phyloP scores from a whole-genome alignment of 2,329 filamentous ascomycete genomes.

The Penicillium polonicum region DNA sequence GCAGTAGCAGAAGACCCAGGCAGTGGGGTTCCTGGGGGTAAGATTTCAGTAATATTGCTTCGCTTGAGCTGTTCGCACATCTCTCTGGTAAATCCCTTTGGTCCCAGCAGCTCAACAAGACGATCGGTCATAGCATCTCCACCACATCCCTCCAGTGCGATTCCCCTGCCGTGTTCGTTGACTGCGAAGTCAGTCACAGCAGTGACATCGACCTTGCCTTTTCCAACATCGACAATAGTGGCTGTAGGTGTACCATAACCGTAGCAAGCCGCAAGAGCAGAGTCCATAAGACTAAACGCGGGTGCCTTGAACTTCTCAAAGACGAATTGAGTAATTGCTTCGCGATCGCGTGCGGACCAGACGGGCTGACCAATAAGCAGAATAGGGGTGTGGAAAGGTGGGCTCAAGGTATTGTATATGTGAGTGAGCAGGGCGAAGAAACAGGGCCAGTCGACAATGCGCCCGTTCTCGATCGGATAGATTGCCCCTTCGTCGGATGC shows the following conservation, averaged over 20 bases:
- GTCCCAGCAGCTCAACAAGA: conserved; percentile 63
- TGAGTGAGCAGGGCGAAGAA: conserved; percentile 93
- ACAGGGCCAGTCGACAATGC: conserved; percentile 84
- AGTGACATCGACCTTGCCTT: conserved; percentile 87
- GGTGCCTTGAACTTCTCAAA: conserved; percentile 98
- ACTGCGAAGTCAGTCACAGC: conserved; percentile 81
- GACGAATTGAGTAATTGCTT: conserved; percentile 86
- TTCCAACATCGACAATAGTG: conserved; percentile 87
- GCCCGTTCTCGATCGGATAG: conserved; percentile 78
- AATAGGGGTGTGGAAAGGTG: conserved; percentile 91
- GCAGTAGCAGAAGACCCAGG: conserved; percentile 50
- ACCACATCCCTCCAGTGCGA: conserved; percentile 67
- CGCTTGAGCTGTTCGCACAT: conserved; percentile 67
- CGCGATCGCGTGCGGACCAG: conserved; percentile 85
- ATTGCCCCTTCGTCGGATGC: conserved; percentile 85
- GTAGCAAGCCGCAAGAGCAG: conserved; percentile 75
- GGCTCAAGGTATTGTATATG: conserved; percentile 83
- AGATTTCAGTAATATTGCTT: conserved; percentile 62
- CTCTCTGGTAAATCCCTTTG: conserved; percentile 58
- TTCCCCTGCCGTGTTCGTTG: conserved; percentile 64
- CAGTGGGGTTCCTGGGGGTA: conserved; percentile 54
- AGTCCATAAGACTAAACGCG: conserved; percentile 85
- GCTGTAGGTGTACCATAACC: conserved; percentile 80
- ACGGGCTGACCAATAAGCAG: conserved; percentile 84
- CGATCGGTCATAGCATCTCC: conserved; percentile 82